These are phyloP conservation scores for Ceratocystis ficicola DNA, from an alignment of 2,329 filamentous ascomycete genomes.

Conservation along the genomic window DNA sequence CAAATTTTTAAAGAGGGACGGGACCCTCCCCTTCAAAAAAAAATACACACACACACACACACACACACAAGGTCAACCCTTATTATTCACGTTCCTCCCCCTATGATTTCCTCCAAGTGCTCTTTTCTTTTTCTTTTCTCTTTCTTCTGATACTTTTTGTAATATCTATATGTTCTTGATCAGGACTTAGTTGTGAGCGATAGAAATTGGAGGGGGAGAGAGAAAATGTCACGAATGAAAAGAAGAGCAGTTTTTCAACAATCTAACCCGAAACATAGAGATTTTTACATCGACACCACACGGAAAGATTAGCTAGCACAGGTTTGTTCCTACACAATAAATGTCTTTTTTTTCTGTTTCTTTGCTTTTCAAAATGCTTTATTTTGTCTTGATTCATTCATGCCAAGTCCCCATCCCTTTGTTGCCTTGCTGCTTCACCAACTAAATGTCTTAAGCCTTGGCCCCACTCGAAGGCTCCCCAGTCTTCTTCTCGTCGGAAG, in stretches of 20 bases:
- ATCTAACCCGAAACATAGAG: background rate
- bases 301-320: background rate
- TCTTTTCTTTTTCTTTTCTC: background rate
- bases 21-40: background rate
- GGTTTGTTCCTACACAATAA: background rate
- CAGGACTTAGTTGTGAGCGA: background rate
- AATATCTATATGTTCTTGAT: constrained; percentile 9
- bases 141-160: constrained; percentile 7
- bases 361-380: constrained; percentile 10
- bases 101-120: background rate
- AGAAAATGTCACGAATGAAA: background rate
- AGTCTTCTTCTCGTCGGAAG: constrained; percentile 16
- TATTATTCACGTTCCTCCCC: background rate
- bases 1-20: background rate
- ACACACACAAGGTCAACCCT: background rate
- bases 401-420: background rate
- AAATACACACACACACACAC: background rate
- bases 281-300: background rate
- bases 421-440: background rate
- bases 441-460: background rate
- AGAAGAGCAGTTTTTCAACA: constrained; percentile 3
- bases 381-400: constrained; percentile 23
- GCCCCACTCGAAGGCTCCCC: constrained; percentile 6
- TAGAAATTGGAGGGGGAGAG: background rate
- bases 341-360: constrained; percentile 22